Evolutionary conservation across 108 stramenopile species (phyloP).

Genomic region (Pinguiococcus pyrenoidosus): DNA sequence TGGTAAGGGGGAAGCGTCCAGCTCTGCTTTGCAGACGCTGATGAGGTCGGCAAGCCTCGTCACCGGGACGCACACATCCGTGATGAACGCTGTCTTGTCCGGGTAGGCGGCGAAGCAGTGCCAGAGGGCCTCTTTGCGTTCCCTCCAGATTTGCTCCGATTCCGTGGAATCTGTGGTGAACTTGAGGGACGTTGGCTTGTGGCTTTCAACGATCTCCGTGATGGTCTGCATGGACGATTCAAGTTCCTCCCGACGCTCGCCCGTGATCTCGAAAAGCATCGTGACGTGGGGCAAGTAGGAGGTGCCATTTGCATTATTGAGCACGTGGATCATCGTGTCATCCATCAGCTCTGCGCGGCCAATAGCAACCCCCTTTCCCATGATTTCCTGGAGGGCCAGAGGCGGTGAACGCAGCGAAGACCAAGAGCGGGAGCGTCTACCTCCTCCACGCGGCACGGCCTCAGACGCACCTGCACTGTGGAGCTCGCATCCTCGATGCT

Average conservation of each 20-base stretch:
- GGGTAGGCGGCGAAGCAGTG: conserved; percentile 20
- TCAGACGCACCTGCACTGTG: conserved; percentile 15
- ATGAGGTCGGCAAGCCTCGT: conserved; percentile 65
- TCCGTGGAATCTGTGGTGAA: conserved; percentile 1
- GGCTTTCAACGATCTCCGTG: too few relatives aligned
- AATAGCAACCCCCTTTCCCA: conserved; percentile 19
- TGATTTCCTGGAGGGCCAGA: too few relatives aligned
- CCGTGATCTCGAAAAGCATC: conserved; percentile 25
- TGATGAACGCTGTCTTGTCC: conserved; percentile 23
- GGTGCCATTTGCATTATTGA: conserved; percentile 23
- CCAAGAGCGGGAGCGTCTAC: too few relatives aligned
- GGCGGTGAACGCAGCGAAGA: too few relatives aligned
- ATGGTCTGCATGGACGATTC: too few relatives aligned
- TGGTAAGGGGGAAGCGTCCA: conserved; percentile 35
- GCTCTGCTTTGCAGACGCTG: conserved; percentile 27
- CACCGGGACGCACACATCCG: conserved; percentile 75
- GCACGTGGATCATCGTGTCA: conserved; percentile 20
- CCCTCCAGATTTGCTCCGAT: conserved; percentile 16
- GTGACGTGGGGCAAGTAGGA: conserved; percentile 15
- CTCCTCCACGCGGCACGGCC: too few relatives aligned
- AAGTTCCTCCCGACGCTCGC: too few relatives aligned
- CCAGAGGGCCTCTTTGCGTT: conserved; percentile 36
- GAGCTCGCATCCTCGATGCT: conserved; percentile 18
- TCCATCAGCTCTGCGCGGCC: conserved; percentile 33
- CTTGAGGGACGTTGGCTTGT: neutral